Evolutionary conservation across 176 grass and related monocot genomes (phyloP), one percentile per base, ranked within the genome.

Genomic region (barley (Hordeum vulgare)): DNA sequence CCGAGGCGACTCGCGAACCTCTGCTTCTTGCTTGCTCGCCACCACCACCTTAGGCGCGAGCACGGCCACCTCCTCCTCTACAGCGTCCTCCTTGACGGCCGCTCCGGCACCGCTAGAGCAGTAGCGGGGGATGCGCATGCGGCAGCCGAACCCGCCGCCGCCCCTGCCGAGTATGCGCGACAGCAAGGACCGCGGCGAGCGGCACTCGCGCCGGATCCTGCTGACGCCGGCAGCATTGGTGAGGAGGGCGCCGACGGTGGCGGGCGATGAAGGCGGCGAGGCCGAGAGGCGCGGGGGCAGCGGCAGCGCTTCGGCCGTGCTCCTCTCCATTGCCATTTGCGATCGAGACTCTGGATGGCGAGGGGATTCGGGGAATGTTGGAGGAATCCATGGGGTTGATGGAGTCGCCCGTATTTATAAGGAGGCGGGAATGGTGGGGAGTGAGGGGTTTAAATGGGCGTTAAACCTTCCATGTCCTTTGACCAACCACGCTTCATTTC

Each of bases 91-190:
- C 60, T 53, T 84, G 13, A 47, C 67, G 3, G n/a, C 37, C 6
- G 68, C 68, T 1, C 37, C 68, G 39, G 75, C 75, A 18, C 61
- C 84, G 60, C 58, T 61, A 18, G 84, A 36, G 49, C 84, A 80
- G 68, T 83, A 87, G 6, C 84, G 39, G 0, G 80, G 89, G 33
- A 86, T 58, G 11, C 81, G 80, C 6, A 90, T 0, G 35, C 88
- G 88, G 75, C 88, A 90, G 4, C 84, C 80, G 6, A 83, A 83
- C 21, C 84, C 60, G 4, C 20, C 65, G 29, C 80, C 8, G 8
- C 74, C 27, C 49, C 84, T 66, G 47, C 79, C 75, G n/a, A 90
- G 80, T 39, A 90, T 75, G 75, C 89, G 89, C 47, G 84, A 87
- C 75, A 87, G 84, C 61, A 90, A 31, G 17, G 88, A 86, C 5